phyloP scores from a whole-genome alignment of 2,329 filamentous ascomycete species.

The Paecilomyces variotii region DNA sequence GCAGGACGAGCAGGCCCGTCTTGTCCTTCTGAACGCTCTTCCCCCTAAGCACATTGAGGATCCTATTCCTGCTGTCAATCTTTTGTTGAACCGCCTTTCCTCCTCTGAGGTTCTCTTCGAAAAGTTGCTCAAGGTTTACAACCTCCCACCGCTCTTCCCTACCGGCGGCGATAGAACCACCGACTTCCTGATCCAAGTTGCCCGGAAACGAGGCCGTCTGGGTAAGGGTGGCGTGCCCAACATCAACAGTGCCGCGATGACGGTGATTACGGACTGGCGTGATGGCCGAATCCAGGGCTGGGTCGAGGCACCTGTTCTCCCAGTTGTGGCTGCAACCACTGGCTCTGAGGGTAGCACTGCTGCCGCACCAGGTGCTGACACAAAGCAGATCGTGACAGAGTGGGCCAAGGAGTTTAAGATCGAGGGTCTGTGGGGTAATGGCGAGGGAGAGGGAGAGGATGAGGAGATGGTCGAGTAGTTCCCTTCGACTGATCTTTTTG shows the following conservation, averaged over 20 bases:
- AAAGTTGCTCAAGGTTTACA: constrained; percentile 76
- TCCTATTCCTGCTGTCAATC: constrained; percentile 74
- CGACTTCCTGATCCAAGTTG: constrained; percentile 91
- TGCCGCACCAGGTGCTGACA: constrained; percentile 49
- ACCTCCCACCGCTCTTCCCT: constrained; percentile 68
- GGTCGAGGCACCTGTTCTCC: constrained; percentile 66
- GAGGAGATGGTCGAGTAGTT: constrained; percentile 35
- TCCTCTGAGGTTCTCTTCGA: constrained; percentile 63
- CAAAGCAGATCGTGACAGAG: constrained; percentile 79
- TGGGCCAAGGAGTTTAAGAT: constrained; percentile 95
- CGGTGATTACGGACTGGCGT: constrained; percentile 92
- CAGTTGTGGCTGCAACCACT: constrained; percentile 43
- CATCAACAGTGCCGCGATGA: constrained; percentile 76
- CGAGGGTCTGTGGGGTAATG: constrained; percentile 82
- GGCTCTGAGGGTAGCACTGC: constrained; percentile 23
- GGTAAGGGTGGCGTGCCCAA: constrained; percentile 89
- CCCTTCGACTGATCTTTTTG: not conserved
- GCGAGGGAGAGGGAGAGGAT: constrained; percentile 26
- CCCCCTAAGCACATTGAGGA: constrained; percentile 93
- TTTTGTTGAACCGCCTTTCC: constrained; percentile 76
- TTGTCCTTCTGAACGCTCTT: constrained; percentile 82
- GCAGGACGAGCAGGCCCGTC: constrained; percentile 69
- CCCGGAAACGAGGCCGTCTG: constrained; percentile 80
- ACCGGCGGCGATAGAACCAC: constrained; percentile 67
- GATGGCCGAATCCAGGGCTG: constrained; percentile 92